Conservation (phyloP, 129 eudicot species). For the Centaurea solstitialis region DNA sequence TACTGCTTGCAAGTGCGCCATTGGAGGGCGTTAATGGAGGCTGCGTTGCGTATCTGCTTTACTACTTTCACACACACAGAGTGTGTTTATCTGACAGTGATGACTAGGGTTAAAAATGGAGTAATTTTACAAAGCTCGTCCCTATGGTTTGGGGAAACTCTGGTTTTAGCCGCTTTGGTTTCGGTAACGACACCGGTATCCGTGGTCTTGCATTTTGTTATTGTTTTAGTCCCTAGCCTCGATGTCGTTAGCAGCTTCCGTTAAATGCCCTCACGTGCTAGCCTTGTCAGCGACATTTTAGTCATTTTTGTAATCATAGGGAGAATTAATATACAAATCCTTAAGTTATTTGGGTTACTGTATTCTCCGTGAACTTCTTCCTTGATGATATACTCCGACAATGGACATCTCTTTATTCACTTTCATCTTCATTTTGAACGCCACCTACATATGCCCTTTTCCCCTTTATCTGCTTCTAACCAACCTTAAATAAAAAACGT, state of each 20-base stretch:
- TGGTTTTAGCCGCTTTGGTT: background rate
- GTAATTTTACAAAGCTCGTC: background rate
- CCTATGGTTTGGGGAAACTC: background rate
- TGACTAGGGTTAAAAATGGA: conserved; percentile 13
- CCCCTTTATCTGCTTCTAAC: no score
- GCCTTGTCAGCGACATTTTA: background rate
- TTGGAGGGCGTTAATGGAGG: conserved; percentile 24
- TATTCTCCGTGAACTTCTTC: no score
- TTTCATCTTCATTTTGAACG: no score
- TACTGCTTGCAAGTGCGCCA: conserved; percentile 57
- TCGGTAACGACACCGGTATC: background rate
- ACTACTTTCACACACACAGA: background rate
- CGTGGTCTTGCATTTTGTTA: background rate
- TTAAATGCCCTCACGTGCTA: background rate
- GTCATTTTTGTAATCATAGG: background rate
- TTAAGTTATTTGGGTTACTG: no score
- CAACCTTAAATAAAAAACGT: no score
- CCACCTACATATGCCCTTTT: no score
- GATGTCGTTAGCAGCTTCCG: background rate
- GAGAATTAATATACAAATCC: no score
- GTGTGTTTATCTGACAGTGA: background rate
- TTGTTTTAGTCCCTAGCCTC: background rate
- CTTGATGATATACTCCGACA: no score
- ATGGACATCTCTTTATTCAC: no score
- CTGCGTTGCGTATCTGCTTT: background rate